Conservation (phyloP, 306 rosid species). For the Acmispon strigosus region DNA sequence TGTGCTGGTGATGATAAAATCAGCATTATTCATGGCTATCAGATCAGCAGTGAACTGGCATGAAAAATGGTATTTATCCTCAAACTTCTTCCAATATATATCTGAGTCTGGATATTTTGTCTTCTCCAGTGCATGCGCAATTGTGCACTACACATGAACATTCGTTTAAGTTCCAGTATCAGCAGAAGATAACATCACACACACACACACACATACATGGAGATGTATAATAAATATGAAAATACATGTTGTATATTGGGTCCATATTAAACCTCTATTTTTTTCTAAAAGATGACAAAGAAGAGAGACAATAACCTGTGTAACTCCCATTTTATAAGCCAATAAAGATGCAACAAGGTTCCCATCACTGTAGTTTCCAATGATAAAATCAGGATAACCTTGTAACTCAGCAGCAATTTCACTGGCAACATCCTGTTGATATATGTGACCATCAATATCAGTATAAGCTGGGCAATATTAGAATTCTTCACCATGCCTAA, state of each 20-base stretch:
- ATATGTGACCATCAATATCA: conserved; percentile 16
- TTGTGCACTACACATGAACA: conserved; percentile 60
- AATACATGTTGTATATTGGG: no score
- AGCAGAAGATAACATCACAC: neutral
- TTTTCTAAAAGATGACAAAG: neutral
- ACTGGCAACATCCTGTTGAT: conserved; percentile 68
- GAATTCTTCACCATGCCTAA: neutral
- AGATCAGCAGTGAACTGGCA: conserved; percentile 94
- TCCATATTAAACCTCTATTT: no score
- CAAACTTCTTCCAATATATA: conserved; percentile 78
- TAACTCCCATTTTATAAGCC: conserved; percentile 87
- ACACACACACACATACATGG: no score
- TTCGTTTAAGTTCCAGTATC: conserved; percentile 11
- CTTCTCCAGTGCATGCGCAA: conserved; percentile 91
- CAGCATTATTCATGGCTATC: conserved; percentile 90
- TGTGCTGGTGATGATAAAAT: conserved; percentile 94
- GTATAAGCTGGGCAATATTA: neutral
- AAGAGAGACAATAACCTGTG: conserved; percentile 55
- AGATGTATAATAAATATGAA: no score
- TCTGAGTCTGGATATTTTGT: conserved; percentile 93
- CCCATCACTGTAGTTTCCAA: conserved; percentile 96
- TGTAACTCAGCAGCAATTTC: conserved; percentile 80
- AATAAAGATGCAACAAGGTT: conserved; percentile 90
- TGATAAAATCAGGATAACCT: conserved; percentile 78
- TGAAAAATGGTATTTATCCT: conserved; percentile 86